Conservation (phyloP, 23 red algal genomes). For the Gracilariopsis chorda region DNA sequence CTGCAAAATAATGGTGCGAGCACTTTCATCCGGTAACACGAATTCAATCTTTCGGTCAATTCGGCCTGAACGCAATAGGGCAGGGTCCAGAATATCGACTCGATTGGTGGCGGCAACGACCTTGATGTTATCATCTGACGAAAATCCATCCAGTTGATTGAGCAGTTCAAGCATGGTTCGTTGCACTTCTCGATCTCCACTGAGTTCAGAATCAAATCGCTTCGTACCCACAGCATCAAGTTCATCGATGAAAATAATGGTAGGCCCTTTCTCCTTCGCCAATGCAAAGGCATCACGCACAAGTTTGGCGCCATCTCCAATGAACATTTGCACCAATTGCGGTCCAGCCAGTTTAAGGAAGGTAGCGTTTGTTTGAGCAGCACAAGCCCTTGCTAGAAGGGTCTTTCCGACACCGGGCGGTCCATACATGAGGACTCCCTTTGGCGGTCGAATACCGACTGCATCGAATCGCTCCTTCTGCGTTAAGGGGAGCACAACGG, state of each 20-base stretch:
- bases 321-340: slow-evolving; percentile 99
- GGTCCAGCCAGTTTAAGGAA: slow-evolving; percentile 98
- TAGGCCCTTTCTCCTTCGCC: slow-evolving; percentile 97
- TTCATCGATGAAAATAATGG: slow-evolving; percentile 99
- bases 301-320: slow-evolving; percentile 97
- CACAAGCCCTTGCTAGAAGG: slow-evolving; percentile 97
- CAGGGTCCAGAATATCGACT: slow-evolving; percentile 97
- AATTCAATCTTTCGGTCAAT: slow-evolving; percentile 99
- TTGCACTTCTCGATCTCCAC: slow-evolving; percentile 97
- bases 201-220: slow-evolving; percentile 97
- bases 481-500: slow-evolving; percentile 97
- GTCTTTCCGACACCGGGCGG: slow-evolving; percentile 99
- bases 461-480: slow-evolving; percentile 95
- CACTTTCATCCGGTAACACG: slow-evolving; percentile 90
- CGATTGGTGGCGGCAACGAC: slow-evolving; percentile 97
- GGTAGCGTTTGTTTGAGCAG: slow-evolving; percentile 99
- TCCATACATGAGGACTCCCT: slow-evolving; percentile 99
- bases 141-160: slow-evolving; percentile 98
- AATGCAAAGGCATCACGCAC: slow-evolving; percentile 99
- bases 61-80: slow-evolving; percentile 87
- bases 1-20: slow-evolving; percentile 89
- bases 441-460: slow-evolving; percentile 97
- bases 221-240: slow-evolving; percentile 99
- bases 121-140: slow-evolving; percentile 85
- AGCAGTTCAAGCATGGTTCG: slow-evolving; percentile 99